A percentile compares a stretch with the other conserved stretches of the same genome.
phyloP scores from a whole-genome alignment of 805 yeast species.

The Saccharomyces paradoxus region DNA sequence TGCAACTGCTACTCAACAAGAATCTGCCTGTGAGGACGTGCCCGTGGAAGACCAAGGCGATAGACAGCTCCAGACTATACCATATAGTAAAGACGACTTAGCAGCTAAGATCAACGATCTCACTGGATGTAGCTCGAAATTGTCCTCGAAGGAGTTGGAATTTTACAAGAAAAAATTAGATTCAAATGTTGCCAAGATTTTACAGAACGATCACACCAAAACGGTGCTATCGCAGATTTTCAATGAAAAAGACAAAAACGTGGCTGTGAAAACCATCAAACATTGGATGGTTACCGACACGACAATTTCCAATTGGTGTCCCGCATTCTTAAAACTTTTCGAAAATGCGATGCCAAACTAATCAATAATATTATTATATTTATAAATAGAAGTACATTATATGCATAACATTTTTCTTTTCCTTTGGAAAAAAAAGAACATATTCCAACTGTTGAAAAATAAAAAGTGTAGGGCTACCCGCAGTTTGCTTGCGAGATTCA shows the following conservation, averaged over 20 bases:
- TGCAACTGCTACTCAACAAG: not conserved
- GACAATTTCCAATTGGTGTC: constrained; percentile 58
- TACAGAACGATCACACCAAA: constrained; percentile 26
- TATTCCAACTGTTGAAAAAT: no score
- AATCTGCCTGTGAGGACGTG: not conserved
- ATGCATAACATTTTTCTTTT: constrained; percentile 1
- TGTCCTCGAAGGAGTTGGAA: constrained; percentile 37
- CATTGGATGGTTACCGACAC: constrained; percentile 51
- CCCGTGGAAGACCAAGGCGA: not conserved
- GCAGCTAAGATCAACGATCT: constrained; percentile 20
- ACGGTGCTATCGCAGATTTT: constrained; percentile 22
- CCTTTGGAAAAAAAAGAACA: not conserved
- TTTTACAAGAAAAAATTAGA: constrained; percentile 39
- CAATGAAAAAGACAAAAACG: constrained; percentile 15
- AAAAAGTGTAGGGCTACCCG: not conserved
- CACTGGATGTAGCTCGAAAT: constrained; percentile 21
- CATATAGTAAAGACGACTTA: constrained; percentile 13
- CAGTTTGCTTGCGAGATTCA: not conserved
- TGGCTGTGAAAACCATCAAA: constrained; percentile 33
- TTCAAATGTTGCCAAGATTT: constrained; percentile 18
- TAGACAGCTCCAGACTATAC: not conserved
- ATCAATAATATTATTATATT: not conserved
- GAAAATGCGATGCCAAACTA: constrained; percentile 24
- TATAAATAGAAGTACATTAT: constrained; percentile 1
- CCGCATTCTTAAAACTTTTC: constrained; percentile 52